Conservation (phyloP, 2,329 filamentous ascomycete genomes). For the Raffaelea ambrosiae region DNA sequence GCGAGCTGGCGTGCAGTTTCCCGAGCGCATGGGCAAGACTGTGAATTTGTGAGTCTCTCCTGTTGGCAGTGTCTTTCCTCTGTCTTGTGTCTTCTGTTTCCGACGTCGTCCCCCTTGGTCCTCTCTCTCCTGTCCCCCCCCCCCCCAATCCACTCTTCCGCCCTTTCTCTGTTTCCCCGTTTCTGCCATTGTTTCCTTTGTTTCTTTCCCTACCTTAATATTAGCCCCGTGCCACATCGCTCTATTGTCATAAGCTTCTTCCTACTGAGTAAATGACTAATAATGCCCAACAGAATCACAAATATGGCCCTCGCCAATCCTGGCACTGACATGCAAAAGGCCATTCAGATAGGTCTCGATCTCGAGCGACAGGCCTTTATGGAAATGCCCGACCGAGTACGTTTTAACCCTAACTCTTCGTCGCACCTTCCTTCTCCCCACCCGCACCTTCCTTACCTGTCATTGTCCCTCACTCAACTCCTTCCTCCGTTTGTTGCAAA, state of each 20-base stretch:
- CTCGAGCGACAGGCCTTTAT: not conserved
- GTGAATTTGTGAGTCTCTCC: conserved; percentile 29
- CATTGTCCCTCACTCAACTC: too few species aligned
- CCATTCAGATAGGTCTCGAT: not conserved
- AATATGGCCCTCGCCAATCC: not conserved
- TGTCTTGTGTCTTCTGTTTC: not conserved
- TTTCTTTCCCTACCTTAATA: not conserved
- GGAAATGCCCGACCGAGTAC: not conserved
- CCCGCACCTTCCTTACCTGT: too few species aligned
- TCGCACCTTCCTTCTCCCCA: too few species aligned
- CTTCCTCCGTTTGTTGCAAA: not conserved
- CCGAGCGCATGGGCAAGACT: conserved; percentile 33
- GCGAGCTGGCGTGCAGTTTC: conserved; percentile 28
- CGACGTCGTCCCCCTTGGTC: too few species aligned
- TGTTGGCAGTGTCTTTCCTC: not conserved
- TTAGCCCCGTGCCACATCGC: too few species aligned
- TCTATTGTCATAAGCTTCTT: too few species aligned
- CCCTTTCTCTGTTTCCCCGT: not conserved
- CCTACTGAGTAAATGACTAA: not conserved
- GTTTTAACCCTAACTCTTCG: not conserved
- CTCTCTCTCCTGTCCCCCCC: not conserved
- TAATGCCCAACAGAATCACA: not conserved
- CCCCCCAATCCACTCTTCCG: not conserved
- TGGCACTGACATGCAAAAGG: not conserved
- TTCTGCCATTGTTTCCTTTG: not conserved